Conservation (phyloP, 2,329 filamentous ascomycete genomes). For the Calonectria hawksworthii region DNA sequence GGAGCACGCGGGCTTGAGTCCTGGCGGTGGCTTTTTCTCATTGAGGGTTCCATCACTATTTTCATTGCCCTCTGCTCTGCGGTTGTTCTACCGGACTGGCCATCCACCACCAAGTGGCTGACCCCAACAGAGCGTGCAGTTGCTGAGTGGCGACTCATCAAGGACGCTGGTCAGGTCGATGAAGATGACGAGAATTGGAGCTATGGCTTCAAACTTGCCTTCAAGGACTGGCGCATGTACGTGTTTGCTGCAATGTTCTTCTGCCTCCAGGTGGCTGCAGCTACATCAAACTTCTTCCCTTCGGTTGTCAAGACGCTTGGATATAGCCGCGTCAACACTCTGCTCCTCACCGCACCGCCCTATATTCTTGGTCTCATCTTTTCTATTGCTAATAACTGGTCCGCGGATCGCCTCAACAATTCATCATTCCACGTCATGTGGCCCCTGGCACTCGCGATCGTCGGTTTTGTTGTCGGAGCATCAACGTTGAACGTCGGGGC, state of each 20-base stretch:
- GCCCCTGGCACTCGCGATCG: conserved; percentile 18
- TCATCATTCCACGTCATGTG: conserved; percentile 28
- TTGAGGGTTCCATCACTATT: conserved; percentile 26
- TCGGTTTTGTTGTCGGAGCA: conserved; percentile 25
- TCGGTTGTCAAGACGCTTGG: conserved; percentile 27
- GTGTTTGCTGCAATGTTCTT: conserved; percentile 30
- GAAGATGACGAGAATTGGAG: conserved; percentile 28
- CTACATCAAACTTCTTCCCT: conserved; percentile 27
- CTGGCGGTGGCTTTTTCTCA: conserved; percentile 28
- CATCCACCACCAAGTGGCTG: conserved; percentile 26
- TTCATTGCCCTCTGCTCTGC: conserved; percentile 19
- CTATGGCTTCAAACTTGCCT: conserved; percentile 27
- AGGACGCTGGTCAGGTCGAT: conserved; percentile 28
- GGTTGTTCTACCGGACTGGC: conserved; percentile 20
- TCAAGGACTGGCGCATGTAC: conserved; percentile 29
- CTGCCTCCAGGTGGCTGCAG: conserved; percentile 26
- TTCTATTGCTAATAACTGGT: conserved; percentile 27
- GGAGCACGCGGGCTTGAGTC: conserved; percentile 24
- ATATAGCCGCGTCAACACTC: conserved; percentile 10
- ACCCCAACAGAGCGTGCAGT: conserved; percentile 23
- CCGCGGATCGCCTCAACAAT: conserved; percentile 24
- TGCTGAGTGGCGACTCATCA: conserved; percentile 26
- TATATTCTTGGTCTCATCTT: conserved; percentile 26
- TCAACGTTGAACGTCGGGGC: conserved; percentile 16
- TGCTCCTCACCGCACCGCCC: conserved; percentile 23